Evolutionary conservation across 2,329 filamentous ascomycete species (phyloP).

Genomic region (Neofusicoccum laricinum): DNA sequence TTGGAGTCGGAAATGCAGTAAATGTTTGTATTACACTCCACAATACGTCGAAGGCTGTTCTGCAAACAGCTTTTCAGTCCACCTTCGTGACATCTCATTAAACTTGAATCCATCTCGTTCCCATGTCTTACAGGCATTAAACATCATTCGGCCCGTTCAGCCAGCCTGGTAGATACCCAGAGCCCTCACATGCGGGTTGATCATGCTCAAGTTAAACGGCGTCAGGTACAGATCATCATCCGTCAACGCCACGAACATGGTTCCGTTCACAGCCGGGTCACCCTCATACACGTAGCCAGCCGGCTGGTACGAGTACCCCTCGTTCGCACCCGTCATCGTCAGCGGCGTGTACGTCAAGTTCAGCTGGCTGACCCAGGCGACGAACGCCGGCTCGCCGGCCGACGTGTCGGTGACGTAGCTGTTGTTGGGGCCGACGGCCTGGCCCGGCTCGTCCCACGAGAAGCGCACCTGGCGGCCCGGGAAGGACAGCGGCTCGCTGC

Average conservation of each 20-base stretch:
- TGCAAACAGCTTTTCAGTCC: too few relatives aligned
- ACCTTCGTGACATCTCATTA: too few relatives aligned
- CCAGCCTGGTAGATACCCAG: conserved; percentile 76
- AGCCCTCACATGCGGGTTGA: conserved; percentile 75
- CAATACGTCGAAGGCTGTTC: too few relatives aligned
- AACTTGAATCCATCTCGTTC: too few relatives aligned
- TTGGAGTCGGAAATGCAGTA: too few relatives aligned
- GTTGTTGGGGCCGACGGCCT: conserved; percentile 73
- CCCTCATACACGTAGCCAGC: conserved; percentile 64
- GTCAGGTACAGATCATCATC: conserved; percentile 67
- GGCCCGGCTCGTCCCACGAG: conserved; percentile 68
- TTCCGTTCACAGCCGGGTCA: conserved; percentile 70
- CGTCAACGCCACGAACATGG: conserved; percentile 75
- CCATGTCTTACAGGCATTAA: too few relatives aligned
- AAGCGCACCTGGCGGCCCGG: conserved; percentile 70
- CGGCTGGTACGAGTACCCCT: conserved; percentile 70
- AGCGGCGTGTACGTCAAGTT: conserved; percentile 51
- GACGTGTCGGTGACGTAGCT: conserved; percentile 66
- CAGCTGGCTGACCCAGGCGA: conserved; percentile 74
- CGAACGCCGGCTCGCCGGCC: conserved; percentile 62
- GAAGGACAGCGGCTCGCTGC: conserved; percentile 68
- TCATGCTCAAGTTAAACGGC: conserved; percentile 69
- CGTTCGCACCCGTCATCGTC: conserved; percentile 63
- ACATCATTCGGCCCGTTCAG: too few relatives aligned
- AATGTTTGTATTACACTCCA: too few relatives aligned